Conservation (phyloP, 441 rosid genomes). For the Sinapis alba region DNA sequence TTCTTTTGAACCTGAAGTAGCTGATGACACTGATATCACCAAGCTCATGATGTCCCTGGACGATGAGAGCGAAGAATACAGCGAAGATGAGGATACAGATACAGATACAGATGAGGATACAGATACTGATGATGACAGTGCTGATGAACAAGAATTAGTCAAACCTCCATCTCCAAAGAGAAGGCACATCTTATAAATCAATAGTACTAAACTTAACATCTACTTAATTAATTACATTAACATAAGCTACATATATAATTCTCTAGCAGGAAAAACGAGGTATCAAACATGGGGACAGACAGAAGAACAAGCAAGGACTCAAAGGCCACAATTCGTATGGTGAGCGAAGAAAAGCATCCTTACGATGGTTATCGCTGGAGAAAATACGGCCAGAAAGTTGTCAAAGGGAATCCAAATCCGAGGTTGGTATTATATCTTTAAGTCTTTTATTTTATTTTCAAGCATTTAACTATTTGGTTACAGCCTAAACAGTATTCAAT, state of each 20-base stretch:
- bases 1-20: not conserved
- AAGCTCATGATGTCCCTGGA: slow-evolving; percentile 3
- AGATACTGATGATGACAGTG: not conserved
- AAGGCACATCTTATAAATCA: slow-evolving; percentile 10
- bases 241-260: not conserved
- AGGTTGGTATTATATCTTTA: slow-evolving; percentile 2
- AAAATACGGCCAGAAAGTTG: slow-evolving; percentile 37
- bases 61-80: not conserved
- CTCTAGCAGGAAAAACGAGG: slow-evolving; percentile 11
- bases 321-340: slow-evolving; percentile 22
- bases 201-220: not conserved
- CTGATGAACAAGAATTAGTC: not conserved
- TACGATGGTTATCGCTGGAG: slow-evolving; percentile 36
- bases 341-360: slow-evolving; percentile 15
- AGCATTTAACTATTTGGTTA: no score
- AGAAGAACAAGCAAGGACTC: not conserved
- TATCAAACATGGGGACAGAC: slow-evolving; percentile 20
- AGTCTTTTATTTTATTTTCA: no score
- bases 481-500: no score
- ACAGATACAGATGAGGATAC: not conserved
- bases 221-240: not conserved
- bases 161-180: slow-evolving; percentile 17
- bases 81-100: not conserved
- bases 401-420: slow-evolving; percentile 36
- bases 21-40: not conserved